Percentiles rank a stretch among this genome's conserved stretches.
These are phyloP conservation scores for Leccinum broughii DNA, from an alignment of 768 basidiomycete genomes.

Conservation along the genomic window DNA sequence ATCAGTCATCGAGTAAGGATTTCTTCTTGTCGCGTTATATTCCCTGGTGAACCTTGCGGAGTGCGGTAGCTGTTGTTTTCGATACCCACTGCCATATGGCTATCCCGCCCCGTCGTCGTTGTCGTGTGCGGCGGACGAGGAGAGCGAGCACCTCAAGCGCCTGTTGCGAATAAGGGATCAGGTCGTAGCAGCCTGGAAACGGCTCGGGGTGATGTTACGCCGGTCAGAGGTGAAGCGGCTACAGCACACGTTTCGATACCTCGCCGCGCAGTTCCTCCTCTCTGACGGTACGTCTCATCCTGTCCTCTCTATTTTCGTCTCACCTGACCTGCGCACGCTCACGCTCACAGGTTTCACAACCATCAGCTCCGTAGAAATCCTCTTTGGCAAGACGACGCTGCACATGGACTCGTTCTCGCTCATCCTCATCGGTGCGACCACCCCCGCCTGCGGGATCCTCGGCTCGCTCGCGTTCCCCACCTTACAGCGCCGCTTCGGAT, in stretches of 20 bases:
- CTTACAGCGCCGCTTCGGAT: conserved; percentile 62
- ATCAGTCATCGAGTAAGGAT: too few relatives aligned
- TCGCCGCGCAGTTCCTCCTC: conserved; percentile 92
- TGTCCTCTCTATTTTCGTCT: neutral
- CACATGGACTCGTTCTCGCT: conserved; percentile 78
- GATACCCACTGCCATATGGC: conserved; percentile 73
- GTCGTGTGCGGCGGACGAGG: conserved; percentile 3
- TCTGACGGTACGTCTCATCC: conserved; percentile 67
- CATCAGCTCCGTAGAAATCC: conserved; percentile 85
- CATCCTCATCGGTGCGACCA: conserved; percentile 75
- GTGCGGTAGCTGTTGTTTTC: conserved; percentile 87
- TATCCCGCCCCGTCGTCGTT: conserved; percentile 45
- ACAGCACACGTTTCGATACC: conserved; percentile 83
- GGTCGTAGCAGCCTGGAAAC: conserved; percentile 69
- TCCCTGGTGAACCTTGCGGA: conserved; percentile 42
- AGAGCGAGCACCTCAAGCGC: conserved; percentile 17
- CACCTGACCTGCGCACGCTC: neutral
- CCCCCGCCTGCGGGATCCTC: conserved; percentile 73
- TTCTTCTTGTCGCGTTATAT: too few relatives aligned
- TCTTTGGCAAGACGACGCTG: conserved; percentile 89
- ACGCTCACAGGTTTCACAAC: conserved; percentile 75
- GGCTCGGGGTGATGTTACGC: conserved; percentile 72
- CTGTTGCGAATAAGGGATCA: conserved; percentile 51
- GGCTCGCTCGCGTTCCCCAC: conserved; percentile 83
- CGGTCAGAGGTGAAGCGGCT: conserved; percentile 73